Evolutionary conservation across 2,329 filamentous ascomycete species (phyloP), one percentile per base, ranked within the genome.

Genomic region (Cytospora chrysosperma): DNA sequence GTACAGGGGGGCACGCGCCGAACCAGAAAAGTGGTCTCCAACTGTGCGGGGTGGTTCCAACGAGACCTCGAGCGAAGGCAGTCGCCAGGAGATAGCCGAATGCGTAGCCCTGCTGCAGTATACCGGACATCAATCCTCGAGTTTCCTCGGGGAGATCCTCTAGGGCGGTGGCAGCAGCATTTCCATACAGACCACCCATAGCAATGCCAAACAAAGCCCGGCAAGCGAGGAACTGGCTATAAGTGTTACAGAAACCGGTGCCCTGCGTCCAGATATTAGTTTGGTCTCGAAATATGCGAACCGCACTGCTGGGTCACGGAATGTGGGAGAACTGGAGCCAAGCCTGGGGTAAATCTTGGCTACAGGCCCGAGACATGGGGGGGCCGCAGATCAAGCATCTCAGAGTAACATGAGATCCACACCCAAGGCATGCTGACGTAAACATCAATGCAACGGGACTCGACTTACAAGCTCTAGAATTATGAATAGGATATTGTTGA

Each of bases 11-110:
- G 43, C 88, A 85, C 7, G 92, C 91, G 15, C 88, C 92, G 74
- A 96, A 96, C 92, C 93, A 97, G 80, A 88, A 96, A 0, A 96
- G 80, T 0, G 92, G 91, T 9, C 93, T 82, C 93, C 93, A 97
- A 59, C 83, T 87, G 72, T 96, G 88, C 1, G 86, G 75, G 0
- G 92, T 94, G 1, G 92, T 95, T 74, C 90, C 79, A 56, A 93
- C 85, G 8, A 95, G 82, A 5, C 81, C 91, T 9, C 87, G 80
- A 13, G 85, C 76, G 68, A 90, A 87, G 17, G 84, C 83, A 0
- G 83, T 76, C 2, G 80, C 81, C 13, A 85, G 76, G 1, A 90
- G 81, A 72, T 93, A 93, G 15, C 90, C 83, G 59, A 84, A 80
- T 1, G 76, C 89, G 77, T 80, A 92, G 32, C 90, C 90, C 75